phyloP scores from a whole-genome alignment of 805 yeast species.

The Blastobotrys terrestris region DNA sequence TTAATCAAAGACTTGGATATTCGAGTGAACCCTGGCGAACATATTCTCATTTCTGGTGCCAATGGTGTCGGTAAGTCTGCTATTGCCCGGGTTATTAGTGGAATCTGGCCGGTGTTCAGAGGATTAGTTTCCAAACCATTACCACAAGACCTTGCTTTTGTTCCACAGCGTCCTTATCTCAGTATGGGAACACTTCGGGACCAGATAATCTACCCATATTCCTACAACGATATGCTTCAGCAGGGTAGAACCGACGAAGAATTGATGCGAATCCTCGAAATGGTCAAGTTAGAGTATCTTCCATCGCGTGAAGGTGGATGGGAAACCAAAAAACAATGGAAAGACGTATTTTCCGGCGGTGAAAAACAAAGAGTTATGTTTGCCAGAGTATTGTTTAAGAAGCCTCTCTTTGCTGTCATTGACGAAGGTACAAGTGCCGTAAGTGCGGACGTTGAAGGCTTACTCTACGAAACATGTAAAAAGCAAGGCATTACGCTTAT shows the following conservation, averaged over 20 bases:
- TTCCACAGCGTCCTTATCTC: slow-evolving; percentile 86
- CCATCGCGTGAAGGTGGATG: slow-evolving; percentile 56
- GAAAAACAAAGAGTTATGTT: slow-evolving; percentile 87
- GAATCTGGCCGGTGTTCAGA: slow-evolving; percentile 82
- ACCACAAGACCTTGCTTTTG: slow-evolving; percentile 56
- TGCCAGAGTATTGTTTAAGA: slow-evolving; percentile 76
- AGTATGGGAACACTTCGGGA: slow-evolving; percentile 77
- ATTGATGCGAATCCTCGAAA: slow-evolving; percentile 57
- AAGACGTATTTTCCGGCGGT: slow-evolving; percentile 92
- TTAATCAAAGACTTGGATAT: slow-evolving; percentile 59
- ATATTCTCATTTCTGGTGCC: slow-evolving; percentile 73
- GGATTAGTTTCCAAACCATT: slow-evolving; percentile 79
- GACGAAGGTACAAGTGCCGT: slow-evolving; percentile 96
- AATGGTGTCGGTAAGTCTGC: slow-evolving; percentile 91
- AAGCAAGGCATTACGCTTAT: slow-evolving; percentile 66
- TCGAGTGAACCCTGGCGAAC: slow-evolving; percentile 56
- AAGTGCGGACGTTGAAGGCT: slow-evolving; percentile 82
- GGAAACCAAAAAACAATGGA: slow-evolving; percentile 61
- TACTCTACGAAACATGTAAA: slow-evolving; percentile 69
- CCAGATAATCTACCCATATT: slow-evolving; percentile 82
- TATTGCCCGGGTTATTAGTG: slow-evolving; percentile 75
- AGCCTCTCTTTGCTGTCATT: slow-evolving; percentile 72
- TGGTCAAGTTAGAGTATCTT: slow-evolving; percentile 76
- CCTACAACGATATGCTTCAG: slow-evolving; percentile 69
- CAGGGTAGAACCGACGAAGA: slow-evolving; percentile 66